Percentiles rank a stretch among this genome's conserved stretches.
These are phyloP conservation scores for Cymbopogon citratus DNA, from an alignment of 176 grass and related monocot genomes.

Conservation along the genomic window DNA sequence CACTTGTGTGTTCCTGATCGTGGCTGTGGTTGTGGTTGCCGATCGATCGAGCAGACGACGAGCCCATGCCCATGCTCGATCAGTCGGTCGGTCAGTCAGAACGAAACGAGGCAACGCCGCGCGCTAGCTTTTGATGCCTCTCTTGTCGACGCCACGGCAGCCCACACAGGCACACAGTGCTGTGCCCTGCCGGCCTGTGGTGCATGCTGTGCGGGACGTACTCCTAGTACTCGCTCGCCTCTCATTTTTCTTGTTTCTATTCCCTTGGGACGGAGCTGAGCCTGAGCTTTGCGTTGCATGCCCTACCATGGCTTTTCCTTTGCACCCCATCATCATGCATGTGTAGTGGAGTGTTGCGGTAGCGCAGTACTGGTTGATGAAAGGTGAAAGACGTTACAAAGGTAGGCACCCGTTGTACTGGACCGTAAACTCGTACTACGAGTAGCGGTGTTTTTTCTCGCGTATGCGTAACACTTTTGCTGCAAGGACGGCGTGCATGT, in stretches of 20 bases:
- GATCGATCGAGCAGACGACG: neutral
- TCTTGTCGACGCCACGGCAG: neutral
- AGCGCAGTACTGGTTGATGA: neutral
- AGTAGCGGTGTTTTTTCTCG: neutral
- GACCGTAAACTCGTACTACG: neutral
- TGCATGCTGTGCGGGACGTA: neutral
- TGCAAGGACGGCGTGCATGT: conserved; percentile 9
- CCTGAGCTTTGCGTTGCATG: neutral
- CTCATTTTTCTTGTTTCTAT: conserved; percentile 20
- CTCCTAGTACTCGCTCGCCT: too few relatives aligned
- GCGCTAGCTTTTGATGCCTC: neutral
- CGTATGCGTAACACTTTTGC: neutral
- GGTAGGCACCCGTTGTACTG: neutral
- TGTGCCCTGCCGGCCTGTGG: neutral
- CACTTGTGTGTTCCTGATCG: neutral
- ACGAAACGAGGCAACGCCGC: neutral
- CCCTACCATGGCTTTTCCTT: neutral
- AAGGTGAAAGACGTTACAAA: conserved; percentile 29
- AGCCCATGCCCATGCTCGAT: neutral
- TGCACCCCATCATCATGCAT: neutral
- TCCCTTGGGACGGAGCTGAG: neutral
- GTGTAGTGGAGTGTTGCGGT: too few relatives aligned
- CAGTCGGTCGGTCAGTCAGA: neutral
- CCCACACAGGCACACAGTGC: neutral
- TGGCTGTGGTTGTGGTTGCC: neutral